Conservation (phyloP, 176 grass and related monocot genomes). For the Oryza longistaminata region DNA sequence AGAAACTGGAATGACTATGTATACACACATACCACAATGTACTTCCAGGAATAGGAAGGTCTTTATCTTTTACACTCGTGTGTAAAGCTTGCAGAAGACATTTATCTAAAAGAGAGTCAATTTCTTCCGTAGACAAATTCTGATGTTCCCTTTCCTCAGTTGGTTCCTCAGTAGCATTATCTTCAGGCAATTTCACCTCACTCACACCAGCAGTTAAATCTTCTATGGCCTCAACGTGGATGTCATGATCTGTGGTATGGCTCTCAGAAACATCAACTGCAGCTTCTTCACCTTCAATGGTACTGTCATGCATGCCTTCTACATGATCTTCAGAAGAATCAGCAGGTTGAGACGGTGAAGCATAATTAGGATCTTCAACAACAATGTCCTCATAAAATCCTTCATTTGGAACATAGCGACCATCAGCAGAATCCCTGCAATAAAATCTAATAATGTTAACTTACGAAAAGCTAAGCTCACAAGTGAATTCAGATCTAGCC, state of each 20-base stretch:
- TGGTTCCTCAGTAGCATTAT: conserved; percentile 43
- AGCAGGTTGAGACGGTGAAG: conserved; percentile 41
- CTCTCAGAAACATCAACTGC: conserved; percentile 42
- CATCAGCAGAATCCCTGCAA: conserved; percentile 88
- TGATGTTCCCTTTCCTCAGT: conserved; percentile 59
- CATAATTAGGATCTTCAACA: conserved; percentile 73
- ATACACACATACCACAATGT: conserved; percentile 66
- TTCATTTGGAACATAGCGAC: conserved; percentile 79
- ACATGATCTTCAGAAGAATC: conserved; percentile 37
- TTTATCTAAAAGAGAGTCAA: conserved; percentile 83
- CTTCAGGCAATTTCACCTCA: conserved; percentile 53
- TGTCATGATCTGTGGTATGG: conserved; percentile 35
- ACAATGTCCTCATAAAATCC: conserved; percentile 90
- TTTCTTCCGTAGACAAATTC: conserved; percentile 77
- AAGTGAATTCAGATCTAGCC: neutral
- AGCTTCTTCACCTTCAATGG: conserved; percentile 29
- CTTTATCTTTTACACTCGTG: conserved; percentile 80
- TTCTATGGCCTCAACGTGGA: conserved; percentile 44
- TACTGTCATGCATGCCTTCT: conserved; percentile 38
- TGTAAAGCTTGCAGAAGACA: conserved; percentile 90
- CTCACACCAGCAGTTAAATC: conserved; percentile 52
- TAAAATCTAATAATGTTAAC: conserved; percentile 32
- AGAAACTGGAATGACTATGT: conserved; percentile 23
- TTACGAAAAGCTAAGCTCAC: conserved; percentile 1
- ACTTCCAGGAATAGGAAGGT: conserved; percentile 89